Conservation (phyloP, 208 protist species). For the Leishmania amazonensis region DNA sequence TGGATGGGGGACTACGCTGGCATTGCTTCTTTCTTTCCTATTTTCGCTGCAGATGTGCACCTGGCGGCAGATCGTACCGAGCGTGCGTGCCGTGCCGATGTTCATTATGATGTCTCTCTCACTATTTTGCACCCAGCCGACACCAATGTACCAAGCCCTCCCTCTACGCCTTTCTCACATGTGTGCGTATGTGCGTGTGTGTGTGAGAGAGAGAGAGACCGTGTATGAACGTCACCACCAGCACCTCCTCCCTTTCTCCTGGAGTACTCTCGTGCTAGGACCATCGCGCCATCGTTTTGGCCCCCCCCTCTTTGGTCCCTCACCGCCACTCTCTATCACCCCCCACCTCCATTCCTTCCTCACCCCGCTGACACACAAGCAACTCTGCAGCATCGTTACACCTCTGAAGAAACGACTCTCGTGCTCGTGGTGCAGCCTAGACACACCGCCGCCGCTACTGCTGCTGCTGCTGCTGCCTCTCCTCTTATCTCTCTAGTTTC, state of each 20-base stretch:
- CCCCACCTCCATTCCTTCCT: not conserved
- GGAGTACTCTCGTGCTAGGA: not conserved
- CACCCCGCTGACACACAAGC: not conserved
- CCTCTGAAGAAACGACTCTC: not conserved
- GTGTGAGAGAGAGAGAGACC: not conserved
- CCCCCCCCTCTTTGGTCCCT: not conserved
- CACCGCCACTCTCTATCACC: not conserved
- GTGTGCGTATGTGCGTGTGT: not conserved
- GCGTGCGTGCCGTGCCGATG: not conserved
- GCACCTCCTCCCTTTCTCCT: not conserved
- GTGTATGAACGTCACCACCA: not conserved
- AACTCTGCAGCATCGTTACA: not conserved
- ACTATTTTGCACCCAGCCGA: constrained; percentile 6
- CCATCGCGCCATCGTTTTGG: not conserved
- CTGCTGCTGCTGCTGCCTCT: not conserved
- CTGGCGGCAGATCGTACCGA: not conserved
- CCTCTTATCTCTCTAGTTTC: not conserved
- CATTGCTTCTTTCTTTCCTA: not conserved
- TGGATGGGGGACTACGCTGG: not conserved
- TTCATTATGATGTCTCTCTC: not conserved
- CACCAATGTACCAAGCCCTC: not conserved
- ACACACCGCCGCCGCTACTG: not conserved
- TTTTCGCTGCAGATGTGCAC: not conserved
- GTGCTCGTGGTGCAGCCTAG: not conserved
- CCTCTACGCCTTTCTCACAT: not conserved